Base-by-base conservation (phyloP, 2,329 filamentous ascomycete species). In the Davidsoniella neocaledoniae region DNA sequence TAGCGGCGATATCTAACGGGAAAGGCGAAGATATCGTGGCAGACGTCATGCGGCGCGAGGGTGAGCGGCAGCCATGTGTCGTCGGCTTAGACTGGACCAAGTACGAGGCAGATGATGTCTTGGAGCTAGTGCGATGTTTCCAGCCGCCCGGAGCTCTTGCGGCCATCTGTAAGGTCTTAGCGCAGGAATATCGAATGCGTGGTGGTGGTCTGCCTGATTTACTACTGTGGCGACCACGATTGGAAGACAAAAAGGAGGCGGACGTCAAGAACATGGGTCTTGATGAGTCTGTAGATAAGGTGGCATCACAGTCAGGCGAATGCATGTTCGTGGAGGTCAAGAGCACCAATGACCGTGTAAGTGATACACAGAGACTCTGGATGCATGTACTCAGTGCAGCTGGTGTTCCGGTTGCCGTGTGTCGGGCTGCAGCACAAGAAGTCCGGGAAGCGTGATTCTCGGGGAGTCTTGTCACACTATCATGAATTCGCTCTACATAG, bases 341-440 rank as follows among this genome's bases (percentile, higher is more conserved):
- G 68, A 85, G 79, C 56, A 81, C 79, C 61, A 95, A 94, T 64
- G 91, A 98, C 70, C 78, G 87, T 38, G 68, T 98, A 59, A 96
- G 90, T 64, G 91, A 98, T 68, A 94, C 88, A 16, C 91, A 98
- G 67, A 71, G 91, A 57, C 72, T 98, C 56, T 98, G 91, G 91
- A 94, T 96, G 58, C 86, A 96, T 69, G 86, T 95, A 6, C 71
- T 98, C 48, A 82, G 80, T 6, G 81, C 82, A 1, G 87, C 88
- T 1, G 90, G 91, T 2, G 74, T 96, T 38, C 76, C 73, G 56
- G 90, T 96, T 25, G 88, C 94, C 58, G 69, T 96, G 55, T 93
- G 76, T 60, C 76, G 79, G 61, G 77, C 76, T 10, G 64, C 75
- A 37, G 74, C 74, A 38, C 71, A 63, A 55, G 70, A 77, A 58